These are phyloP conservation scores for Bipolaris gigantea DNA, from an alignment of 2,329 filamentous ascomycete genomes.

Conservation along the genomic window DNA sequence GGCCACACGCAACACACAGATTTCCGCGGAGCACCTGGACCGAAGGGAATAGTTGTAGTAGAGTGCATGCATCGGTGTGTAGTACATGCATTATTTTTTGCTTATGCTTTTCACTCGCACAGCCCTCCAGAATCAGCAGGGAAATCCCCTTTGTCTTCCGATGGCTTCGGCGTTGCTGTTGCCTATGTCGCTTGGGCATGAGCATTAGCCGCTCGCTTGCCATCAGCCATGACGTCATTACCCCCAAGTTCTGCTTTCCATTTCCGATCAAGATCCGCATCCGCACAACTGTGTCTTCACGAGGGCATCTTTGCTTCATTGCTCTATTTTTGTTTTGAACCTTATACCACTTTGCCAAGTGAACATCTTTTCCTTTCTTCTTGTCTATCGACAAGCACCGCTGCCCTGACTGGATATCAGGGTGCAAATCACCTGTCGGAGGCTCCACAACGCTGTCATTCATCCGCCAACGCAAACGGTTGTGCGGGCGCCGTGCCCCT, in stretches of 20 bases:
- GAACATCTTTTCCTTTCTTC: slow-evolving; percentile 18
- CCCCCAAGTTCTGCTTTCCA: neutral
- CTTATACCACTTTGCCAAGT: slow-evolving; percentile 6
- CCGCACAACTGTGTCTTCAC: slow-evolving; percentile 7
- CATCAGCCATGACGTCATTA: slow-evolving; percentile 30
- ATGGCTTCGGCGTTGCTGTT: slow-evolving; percentile 1
- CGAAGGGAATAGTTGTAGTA: neutral
- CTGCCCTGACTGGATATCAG: slow-evolving; percentile 16
- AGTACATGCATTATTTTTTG: too few relatives aligned
- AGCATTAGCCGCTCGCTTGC: slow-evolving; percentile 18
- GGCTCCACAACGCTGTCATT: slow-evolving; percentile 22
- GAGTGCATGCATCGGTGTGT: neutral
- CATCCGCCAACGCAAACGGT: slow-evolving; percentile 26
- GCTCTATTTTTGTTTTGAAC: slow-evolving; percentile 21
- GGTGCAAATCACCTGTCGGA: slow-evolving; percentile 19
- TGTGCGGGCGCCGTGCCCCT: slow-evolving; percentile 18
- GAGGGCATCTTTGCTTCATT: slow-evolving; percentile 19
- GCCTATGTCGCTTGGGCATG: neutral
- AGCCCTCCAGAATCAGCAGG: neutral
- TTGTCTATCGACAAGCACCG: slow-evolving; percentile 3
- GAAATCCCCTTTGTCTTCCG: neutral
- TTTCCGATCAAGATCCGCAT: neutral
- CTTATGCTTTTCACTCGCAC: too few relatives aligned
- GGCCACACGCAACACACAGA: slow-evolving; percentile 4
- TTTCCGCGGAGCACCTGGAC: neutral